Evolutionary conservation across 2,329 filamentous ascomycete genomes (phyloP).

Genomic region (Diaporthe velutina): DNA sequence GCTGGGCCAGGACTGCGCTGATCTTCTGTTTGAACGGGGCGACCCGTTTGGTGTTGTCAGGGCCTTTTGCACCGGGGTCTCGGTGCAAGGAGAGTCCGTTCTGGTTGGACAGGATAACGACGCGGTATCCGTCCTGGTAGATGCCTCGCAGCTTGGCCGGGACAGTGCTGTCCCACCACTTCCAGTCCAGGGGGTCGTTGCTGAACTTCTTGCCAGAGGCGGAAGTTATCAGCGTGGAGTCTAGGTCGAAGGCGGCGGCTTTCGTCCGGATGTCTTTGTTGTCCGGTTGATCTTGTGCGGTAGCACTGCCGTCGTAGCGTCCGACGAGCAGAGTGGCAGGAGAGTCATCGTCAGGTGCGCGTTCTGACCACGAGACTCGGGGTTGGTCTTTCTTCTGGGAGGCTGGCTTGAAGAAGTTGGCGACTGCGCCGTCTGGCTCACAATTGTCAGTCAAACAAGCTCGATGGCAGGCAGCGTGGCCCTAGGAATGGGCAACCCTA

Average conservation of each 20-base stretch:
- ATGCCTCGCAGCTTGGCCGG: conserved; percentile 76
- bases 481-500: not conserved
- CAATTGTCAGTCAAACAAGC: conserved; percentile 39
- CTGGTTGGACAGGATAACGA: conserved; percentile 92
- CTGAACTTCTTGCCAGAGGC: conserved; percentile 85
- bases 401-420: conserved; percentile 88
- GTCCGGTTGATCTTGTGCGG: conserved; percentile 44
- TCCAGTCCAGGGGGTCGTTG: conserved; percentile 83
- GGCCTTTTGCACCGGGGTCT: conserved; percentile 73
- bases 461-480: not conserved
- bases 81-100: conserved; percentile 82
- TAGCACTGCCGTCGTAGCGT: conserved; percentile 66
- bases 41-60: conserved; percentile 76
- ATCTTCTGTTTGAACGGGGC: conserved; percentile 87
- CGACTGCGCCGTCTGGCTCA: conserved; percentile 73
- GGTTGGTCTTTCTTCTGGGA: conserved; percentile 83
- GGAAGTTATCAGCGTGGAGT: conserved; percentile 88
- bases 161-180: conserved; percentile 88
- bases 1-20: conserved; percentile 74
- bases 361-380: conserved; percentile 77
- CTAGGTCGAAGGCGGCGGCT: conserved; percentile 81
- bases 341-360: conserved; percentile 64
- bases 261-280: conserved; percentile 60
- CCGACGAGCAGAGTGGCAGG: conserved; percentile 78
- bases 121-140: conserved; percentile 74